Base-by-base conservation (phyloP, 2,329 filamentous ascomycete species). In the Elsinoe fawcettii region DNA sequence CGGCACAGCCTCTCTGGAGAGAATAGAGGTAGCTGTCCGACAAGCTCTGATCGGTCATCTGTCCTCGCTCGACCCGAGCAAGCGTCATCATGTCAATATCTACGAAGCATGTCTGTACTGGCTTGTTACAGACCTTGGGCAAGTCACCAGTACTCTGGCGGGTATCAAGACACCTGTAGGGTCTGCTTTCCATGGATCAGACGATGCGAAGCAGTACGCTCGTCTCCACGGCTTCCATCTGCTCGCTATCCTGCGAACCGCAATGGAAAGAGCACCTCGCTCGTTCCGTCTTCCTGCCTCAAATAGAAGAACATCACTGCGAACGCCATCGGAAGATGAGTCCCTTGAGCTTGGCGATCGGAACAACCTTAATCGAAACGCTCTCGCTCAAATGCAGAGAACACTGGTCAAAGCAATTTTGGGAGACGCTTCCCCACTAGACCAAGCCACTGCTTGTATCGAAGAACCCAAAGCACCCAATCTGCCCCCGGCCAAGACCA, bases 251-350 rank as follows among this genome's bases (percentile, higher is more conserved):
- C 43, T 56, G 20, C 18, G 30, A 18, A 22, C 37, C 18, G 54
- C 54, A 11, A 39, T 56, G 6, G 23, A 18, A 1, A 30, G 12
- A n/a, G 25, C 41, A 16, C 54, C 54, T 11, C 23, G 54, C 4
- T 47, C 39, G 6, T 56, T 56, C 43, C 54, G 54, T n/a, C n/a
- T 56, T n/a, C 1, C 49, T 20, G 4, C 49, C 22, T 23, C 32
- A n/a, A 3, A 5, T n/a, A 34, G 16, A n/a, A 23, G 2, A n/a
- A 9, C 32, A 22, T n/a, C 32, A 22, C 18, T 36, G 9, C 12
- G 6, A 2, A n/a, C 30, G n/a, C 7, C 32, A 14, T 6, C 14
- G 9, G 49, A 2, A 3, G 9, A n/a, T n/a, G n/a, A n/a, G n/a
- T n/a, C n/a, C n/a, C n/a, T n/a, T n/a, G n/a, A n/a, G n/a, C n/a